Evolutionary conservation across 2,329 filamentous ascomycete genomes (phyloP).

Genomic region (Alternaria tenuissima): DNA sequence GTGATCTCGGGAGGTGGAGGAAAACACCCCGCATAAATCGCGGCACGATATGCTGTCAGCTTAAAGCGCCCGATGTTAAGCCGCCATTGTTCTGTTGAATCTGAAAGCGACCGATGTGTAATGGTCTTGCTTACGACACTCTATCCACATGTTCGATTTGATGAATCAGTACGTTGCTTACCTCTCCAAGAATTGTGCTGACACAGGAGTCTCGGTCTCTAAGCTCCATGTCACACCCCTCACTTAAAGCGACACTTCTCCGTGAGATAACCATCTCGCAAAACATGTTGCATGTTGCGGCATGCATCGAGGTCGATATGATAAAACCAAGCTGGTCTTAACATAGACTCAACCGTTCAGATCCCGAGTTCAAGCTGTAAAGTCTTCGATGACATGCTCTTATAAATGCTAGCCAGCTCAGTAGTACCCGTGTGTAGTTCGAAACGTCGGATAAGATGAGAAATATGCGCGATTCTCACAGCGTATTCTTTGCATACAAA

Average conservation of each 20-base stretch:
- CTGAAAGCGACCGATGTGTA: neutral
- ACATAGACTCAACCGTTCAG: neutral
- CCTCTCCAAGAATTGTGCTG: neutral
- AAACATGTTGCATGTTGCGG: too few relatives aligned
- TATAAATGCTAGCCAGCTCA: neutral
- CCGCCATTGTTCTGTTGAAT: neutral
- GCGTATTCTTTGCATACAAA: neutral
- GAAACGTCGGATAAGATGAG: neutral
- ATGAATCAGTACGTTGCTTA: neutral
- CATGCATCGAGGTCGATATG: neutral
- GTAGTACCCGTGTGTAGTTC: neutral
- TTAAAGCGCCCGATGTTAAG: neutral
- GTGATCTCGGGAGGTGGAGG: neutral
- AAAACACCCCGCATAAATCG: neutral
- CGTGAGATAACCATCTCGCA: neutral
- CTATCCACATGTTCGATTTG: neutral
- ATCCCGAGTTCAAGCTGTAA: neutral
- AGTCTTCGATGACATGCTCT: neutral
- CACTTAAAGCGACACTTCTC: neutral
- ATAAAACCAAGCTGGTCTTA: neutral
- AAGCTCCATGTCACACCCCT: neutral
- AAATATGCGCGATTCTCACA: neutral
- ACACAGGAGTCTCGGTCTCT: neutral
- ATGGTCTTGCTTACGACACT: neutral
- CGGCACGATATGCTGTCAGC: neutral